A percentile compares a stretch with the other conserved stretches of the same genome.
These are phyloP conservation scores for Acarospora socialis DNA, from an alignment of 2,329 filamentous ascomycete species.

Conservation along the genomic window DNA sequence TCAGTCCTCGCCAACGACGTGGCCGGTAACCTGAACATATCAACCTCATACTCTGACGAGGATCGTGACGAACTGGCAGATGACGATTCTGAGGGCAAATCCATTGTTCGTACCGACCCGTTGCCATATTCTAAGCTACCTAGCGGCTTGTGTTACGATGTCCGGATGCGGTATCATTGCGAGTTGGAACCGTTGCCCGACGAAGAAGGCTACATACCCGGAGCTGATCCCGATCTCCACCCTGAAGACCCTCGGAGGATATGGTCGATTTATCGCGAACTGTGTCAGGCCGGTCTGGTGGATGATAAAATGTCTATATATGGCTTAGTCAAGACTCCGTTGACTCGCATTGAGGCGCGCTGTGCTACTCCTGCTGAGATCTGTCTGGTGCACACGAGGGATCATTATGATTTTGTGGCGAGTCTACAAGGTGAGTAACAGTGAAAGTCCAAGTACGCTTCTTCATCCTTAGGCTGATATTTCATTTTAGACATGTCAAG, in stretches of 20 bases:
- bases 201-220: too few species aligned
- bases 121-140: constrained; percentile 40
- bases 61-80: constrained; percentile 26
- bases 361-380: constrained; percentile 69
- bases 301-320: constrained; percentile 41
- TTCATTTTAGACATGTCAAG: background rate
- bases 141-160: constrained; percentile 78
- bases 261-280: constrained; percentile 79
- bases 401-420: constrained; percentile 68
- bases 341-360: constrained; percentile 60
- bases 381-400: constrained; percentile 59
- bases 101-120: constrained; percentile 23
- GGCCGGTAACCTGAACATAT: constrained; percentile 8
- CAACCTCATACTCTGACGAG: constrained; percentile 8
- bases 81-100: constrained; percentile 27
- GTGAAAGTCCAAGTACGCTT: constrained; percentile 5
- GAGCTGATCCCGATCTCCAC: constrained; percentile 48
- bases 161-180: constrained; percentile 88
- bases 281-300: constrained; percentile 68
- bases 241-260: constrained; percentile 90
- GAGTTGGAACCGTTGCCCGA: constrained; percentile 53
- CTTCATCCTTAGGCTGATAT: background rate
- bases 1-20: constrained; percentile 8
- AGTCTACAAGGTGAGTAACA: constrained; percentile 31
- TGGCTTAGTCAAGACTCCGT: constrained; percentile 37